phyloP scores from a whole-genome alignment of 2,329 filamentous ascomycete genomes.

The Colletotrichum coccodes region DNA sequence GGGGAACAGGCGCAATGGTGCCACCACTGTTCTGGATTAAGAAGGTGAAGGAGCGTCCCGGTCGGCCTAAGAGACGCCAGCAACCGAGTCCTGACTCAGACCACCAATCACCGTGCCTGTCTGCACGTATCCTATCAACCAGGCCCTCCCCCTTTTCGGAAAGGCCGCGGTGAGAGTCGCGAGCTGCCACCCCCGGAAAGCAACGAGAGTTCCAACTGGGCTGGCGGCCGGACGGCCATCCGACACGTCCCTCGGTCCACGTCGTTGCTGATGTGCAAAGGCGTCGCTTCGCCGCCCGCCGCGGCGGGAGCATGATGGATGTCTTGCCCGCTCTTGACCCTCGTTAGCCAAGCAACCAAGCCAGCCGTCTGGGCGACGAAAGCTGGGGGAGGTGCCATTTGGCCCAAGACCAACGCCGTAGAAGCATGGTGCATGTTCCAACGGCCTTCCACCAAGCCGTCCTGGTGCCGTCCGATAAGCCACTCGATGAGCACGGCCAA shows the following conservation, averaged over 20 bases:
- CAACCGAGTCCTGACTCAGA: slow-evolving; percentile 32
- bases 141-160: slow-evolving; percentile 31
- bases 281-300: not conserved
- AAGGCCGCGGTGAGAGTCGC: slow-evolving; percentile 26
- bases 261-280: slow-evolving; percentile 11
- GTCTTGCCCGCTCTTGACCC: not conserved
- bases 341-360: slow-evolving; percentile 29
- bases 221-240: slow-evolving; percentile 1
- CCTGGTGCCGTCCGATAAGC: slow-evolving; percentile 31
- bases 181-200: slow-evolving; percentile 12
- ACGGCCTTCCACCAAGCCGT: slow-evolving; percentile 32
- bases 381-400: slow-evolving; percentile 25
- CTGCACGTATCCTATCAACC: slow-evolving; percentile 17
- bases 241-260: slow-evolving; percentile 9
- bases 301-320: not conserved
- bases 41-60: slow-evolving; percentile 28
- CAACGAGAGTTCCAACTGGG: not conserved
- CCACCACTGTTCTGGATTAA: slow-evolving; percentile 34
- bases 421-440: slow-evolving; percentile 34
- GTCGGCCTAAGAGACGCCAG: slow-evolving; percentile 31
- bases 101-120: slow-evolving; percentile 25
- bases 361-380: slow-evolving; percentile 2
- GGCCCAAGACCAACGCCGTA: slow-evolving; percentile 23
- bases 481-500: slow-evolving; percentile 18
- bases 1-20: slow-evolving; percentile 30